A percentile compares a stretch with the other conserved stretches of the same genome.
phyloP scores from a whole-genome alignment of 1,139 yeast species.

The Blastobotrys arbuscula region DNA sequence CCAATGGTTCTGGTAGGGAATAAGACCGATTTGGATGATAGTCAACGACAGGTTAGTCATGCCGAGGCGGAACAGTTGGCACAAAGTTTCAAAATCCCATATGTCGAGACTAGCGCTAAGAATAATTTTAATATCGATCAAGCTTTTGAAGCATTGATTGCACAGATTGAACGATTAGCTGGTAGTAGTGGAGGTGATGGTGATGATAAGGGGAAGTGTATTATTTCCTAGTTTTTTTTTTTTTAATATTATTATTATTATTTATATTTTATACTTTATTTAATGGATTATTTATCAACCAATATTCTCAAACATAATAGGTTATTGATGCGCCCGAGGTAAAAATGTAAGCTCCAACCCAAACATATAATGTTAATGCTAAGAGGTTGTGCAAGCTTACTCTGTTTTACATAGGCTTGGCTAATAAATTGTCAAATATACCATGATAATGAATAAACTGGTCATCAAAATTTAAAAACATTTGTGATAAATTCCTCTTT shows the following conservation, averaged over 20 bases:
- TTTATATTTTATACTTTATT: conserved; percentile 1
- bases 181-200: conserved; percentile 36
- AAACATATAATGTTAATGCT: no score
- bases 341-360: no score
- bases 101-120: conserved; percentile 82
- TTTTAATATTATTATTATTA: neutral
- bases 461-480: no score
- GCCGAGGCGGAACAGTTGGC: conserved; percentile 66
- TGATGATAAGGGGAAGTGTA: conserved; percentile 33
- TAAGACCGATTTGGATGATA: conserved; percentile 65
- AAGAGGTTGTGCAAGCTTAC: no score
- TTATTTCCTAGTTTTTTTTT: conserved; percentile 5
- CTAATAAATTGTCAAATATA: no score
- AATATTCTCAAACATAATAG: no score
- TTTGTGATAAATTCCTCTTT: no score
- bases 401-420: no score
- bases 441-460: no score
- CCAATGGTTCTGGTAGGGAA: conserved; percentile 86
- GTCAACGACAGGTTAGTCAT: conserved; percentile 51
- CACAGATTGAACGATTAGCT: conserved; percentile 55
- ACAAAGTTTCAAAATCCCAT: conserved; percentile 53
- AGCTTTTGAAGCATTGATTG: conserved; percentile 63
- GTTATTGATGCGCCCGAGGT: no score
- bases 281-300: no score
- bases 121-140: conserved; percentile 58